Evolutionary conservation across 768 basidiomycete species (phyloP), one percentile per base, ranked within the genome.

Genomic region (Termitomyces heimii): DNA sequence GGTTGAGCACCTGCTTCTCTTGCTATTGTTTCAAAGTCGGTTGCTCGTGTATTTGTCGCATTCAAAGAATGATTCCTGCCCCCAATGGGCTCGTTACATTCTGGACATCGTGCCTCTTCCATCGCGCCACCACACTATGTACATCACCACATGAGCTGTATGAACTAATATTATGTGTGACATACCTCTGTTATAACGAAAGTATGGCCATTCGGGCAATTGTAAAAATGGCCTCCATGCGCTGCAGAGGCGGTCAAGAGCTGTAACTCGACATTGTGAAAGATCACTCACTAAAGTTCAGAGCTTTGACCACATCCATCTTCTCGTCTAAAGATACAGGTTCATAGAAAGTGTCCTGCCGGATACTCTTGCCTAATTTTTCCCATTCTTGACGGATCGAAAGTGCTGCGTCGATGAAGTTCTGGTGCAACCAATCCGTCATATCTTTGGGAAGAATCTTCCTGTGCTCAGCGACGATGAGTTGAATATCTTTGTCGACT

Each of bases 81-180:
- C 52, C 85, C 85, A 56, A 86, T 81, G 0, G 61, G 59, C 4
- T 75, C 79, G 13, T 75, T 73, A 59, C 85, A 88, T 62, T 88
- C 85, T 0, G 84, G 82, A 57, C 86, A 87, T 8, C 28, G 62
- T 5, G 78, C 66, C 1, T 44, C 57, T 61, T 80, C 20, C 73
- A 74, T 79, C 0, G 83, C 84, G 1, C 82, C 82, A 18, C 84
- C 85, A 52, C 84, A 86, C 83, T 86, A 28, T 20, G 34, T 6
- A 28, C 6, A 51, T 20, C 46, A n/a, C n/a, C 31, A 44, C 40
- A 20, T 18, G 28, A 14, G 35, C 37, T 29, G 50, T 28, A 56
- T n/a, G 14, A 7, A 14, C 8, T 20, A 35, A 14, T 2, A 43
- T 6, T 50, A 40, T 22, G 12, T 0, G 18, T 7, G 55, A 61